Conservation (phyloP, 1,139 yeast genomes). For the Sugiyamaella castrensis region DNA sequence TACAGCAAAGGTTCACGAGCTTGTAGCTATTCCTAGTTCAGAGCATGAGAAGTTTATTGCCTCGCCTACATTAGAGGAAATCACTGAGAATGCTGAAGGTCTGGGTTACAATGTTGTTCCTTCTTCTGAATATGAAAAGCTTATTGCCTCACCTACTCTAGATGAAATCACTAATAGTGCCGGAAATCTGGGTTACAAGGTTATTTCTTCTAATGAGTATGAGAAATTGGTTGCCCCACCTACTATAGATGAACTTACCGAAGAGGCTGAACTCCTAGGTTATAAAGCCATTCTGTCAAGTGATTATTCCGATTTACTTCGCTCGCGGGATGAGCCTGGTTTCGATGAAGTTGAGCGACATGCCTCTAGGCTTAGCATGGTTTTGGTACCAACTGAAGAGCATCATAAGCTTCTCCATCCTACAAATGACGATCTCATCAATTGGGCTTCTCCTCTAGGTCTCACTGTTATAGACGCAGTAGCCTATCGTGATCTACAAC, state of each 20-base stretch:
- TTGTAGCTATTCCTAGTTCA: conserved; percentile 28
- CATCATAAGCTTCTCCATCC: conserved; percentile 20
- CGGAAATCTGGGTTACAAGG: conserved; percentile 29
- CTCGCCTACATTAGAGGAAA: conserved; percentile 16
- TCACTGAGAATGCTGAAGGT: conserved; percentile 24
- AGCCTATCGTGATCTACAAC: conserved; percentile 24
- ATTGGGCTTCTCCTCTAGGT: conserved; percentile 23
- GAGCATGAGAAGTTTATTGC: conserved; percentile 19
- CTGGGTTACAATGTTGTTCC: conserved; percentile 33
- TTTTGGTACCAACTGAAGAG: conserved; percentile 26
- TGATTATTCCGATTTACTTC: conserved; percentile 27
- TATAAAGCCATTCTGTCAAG: conserved; percentile 19
- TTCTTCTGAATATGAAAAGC: conserved; percentile 24
- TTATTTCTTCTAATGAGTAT: conserved; percentile 28
- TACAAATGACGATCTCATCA: conserved; percentile 19
- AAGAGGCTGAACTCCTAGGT: conserved; percentile 30
- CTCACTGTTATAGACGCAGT: conserved; percentile 26
- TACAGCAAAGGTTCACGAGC: conserved; percentile 19
- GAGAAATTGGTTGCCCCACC: conserved; percentile 26
- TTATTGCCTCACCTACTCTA: conserved; percentile 21
- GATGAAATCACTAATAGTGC: conserved; percentile 23
- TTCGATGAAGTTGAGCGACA: conserved; percentile 37
- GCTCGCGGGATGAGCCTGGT: conserved; percentile 20
- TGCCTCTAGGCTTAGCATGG: conserved; percentile 37
- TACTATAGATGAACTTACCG: conserved; percentile 26